phyloP scores from a whole-genome alignment of 495 filamentous ascomycete genomes.

The Aspergillus ellipticus region DNA sequence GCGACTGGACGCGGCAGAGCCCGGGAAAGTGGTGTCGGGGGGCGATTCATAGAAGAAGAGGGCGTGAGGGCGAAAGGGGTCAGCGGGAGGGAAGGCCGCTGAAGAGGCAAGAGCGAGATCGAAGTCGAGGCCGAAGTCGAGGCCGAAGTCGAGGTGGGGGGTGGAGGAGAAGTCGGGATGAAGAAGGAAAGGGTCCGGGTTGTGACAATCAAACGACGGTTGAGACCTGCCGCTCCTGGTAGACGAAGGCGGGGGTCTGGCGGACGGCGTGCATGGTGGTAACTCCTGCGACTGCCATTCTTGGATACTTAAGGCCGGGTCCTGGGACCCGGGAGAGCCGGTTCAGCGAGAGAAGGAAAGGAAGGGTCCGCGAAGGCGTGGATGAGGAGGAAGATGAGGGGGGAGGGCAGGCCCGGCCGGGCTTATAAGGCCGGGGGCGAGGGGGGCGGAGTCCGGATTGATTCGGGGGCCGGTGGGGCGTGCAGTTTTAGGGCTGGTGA shows the following conservation, averaged over 20 bases:
- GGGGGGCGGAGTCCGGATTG: not conserved
- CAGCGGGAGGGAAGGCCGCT: conserved; percentile 15
- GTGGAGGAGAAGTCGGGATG: conserved; percentile 5
- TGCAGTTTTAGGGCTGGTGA: not conserved
- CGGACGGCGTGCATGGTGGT: conserved; percentile 10
- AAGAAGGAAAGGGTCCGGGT: not conserved
- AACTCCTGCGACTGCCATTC: conserved; percentile 11
- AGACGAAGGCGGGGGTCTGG: not conserved
- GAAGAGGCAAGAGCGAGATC: conserved; percentile 5
- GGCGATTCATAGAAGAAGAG: conserved; percentile 7
- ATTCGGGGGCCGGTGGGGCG: not conserved
- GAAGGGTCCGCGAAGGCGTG: not conserved
- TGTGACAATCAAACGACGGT: conserved; percentile 7
- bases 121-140: not conserved
- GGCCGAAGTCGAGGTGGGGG: not conserved
- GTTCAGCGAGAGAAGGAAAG: not conserved
- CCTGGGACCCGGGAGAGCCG: conserved; percentile 14
- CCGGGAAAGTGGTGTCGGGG: not conserved
- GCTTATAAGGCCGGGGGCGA: not conserved
- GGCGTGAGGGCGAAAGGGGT: no score
- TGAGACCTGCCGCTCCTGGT: not conserved
- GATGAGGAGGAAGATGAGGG: not conserved
- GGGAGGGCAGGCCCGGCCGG: not conserved
- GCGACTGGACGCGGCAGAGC: conserved; percentile 1
- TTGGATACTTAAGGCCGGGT: conserved; percentile 17